Conservation (phyloP, 176 grass and related monocot species). For the Eremochloa ophiuroides region DNA sequence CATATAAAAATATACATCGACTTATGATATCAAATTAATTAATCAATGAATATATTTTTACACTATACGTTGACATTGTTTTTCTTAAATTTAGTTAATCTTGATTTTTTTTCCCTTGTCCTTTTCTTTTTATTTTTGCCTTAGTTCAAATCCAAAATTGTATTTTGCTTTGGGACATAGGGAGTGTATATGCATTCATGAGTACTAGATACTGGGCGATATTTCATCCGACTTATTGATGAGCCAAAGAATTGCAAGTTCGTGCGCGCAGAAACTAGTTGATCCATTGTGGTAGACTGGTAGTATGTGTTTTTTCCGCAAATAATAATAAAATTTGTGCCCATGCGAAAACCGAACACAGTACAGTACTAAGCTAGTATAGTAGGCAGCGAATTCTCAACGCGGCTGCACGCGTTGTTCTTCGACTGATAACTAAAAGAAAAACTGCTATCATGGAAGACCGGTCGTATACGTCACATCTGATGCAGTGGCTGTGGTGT, state of each 20-base stretch:
- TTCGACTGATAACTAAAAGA: not conserved
- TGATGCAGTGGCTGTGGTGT: not conserved
- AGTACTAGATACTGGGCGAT: not conserved
- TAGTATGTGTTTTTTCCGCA: no score
- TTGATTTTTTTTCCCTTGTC: no score
- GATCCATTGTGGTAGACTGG: no score
- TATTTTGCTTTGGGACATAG: no score
- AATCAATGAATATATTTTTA: no score
- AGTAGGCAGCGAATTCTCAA: not conserved
- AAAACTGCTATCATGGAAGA: not conserved
- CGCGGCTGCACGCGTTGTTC: not conserved
- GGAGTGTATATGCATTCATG: not conserved
- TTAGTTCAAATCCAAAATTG: no score
- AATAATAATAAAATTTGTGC: not conserved
- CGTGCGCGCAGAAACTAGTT: not conserved
- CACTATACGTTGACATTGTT: no score
- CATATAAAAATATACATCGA: no score
- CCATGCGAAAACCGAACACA: not conserved
- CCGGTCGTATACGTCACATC: not conserved
- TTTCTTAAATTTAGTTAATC: no score
- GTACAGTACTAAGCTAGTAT: not conserved
- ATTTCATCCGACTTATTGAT: not conserved
- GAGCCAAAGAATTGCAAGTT: not conserved
- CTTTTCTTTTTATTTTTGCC: no score
- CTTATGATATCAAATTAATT: no score